Conservation (phyloP, 768 basidiomycete genomes). For the Mycena leptocephala region DNA sequence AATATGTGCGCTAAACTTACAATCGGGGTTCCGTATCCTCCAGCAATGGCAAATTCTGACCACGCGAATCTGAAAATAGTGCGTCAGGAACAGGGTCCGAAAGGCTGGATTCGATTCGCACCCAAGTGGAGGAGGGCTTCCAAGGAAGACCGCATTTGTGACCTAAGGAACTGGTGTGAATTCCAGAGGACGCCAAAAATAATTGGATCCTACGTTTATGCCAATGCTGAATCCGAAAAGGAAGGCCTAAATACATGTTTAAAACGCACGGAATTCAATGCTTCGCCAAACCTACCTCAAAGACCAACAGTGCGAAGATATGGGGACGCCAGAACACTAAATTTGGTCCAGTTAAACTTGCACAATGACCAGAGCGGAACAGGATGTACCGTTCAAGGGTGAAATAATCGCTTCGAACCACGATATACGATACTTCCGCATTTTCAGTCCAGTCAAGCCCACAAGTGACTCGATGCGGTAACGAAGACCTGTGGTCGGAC, state of each 20-base stretch:
- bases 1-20: constrained; percentile 47
- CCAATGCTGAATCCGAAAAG: constrained; percentile 79
- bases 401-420: constrained; percentile 65
- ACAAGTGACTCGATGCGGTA: constrained; percentile 73
- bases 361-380: background rate
- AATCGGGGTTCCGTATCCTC: constrained; percentile 70
- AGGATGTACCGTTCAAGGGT: constrained; percentile 53
- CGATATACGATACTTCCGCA: constrained; percentile 69
- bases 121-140: constrained; percentile 68
- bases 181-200: background rate
- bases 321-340: constrained; percentile 76
- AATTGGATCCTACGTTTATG: constrained; percentile 61
- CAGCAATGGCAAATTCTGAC: constrained; percentile 65
- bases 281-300: constrained; percentile 57
- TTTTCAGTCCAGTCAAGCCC: constrained; percentile 75
- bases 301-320: constrained; percentile 64
- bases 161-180: constrained; percentile 54
- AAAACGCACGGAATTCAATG: background rate
- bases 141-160: constrained; percentile 78
- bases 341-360: background rate
- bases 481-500: constrained; percentile 57
- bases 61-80: constrained; percentile 26
- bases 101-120: constrained; percentile 57
- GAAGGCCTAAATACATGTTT: constrained; percentile 53
- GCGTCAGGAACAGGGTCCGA: background rate